phyloP scores from a whole-genome alignment of 306 rosid species.

The Parietaria judaica region DNA sequence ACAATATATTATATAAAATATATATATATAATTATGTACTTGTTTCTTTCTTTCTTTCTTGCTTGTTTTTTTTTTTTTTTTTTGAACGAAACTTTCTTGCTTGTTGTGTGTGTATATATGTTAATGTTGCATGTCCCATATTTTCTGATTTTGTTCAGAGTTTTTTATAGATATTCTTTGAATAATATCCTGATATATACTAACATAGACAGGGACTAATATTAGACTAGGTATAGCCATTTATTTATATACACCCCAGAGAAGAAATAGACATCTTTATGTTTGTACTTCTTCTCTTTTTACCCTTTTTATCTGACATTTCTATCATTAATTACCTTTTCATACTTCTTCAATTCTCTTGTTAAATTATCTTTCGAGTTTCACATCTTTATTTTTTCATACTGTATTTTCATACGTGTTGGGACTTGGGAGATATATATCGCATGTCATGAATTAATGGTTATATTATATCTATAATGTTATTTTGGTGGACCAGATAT shows the following conservation, averaged over 20 bases:
- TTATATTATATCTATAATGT: not conserved
- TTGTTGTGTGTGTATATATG: not conserved
- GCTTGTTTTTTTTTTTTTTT: slow-evolving; percentile 6
- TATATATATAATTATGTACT: too few relatives aligned
- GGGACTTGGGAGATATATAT: not conserved
- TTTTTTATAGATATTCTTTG: slow-evolving; percentile 29
- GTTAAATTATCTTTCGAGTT: too few relatives aligned
- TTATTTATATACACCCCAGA: not conserved
- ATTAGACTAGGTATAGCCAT: not conserved
- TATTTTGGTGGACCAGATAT: slow-evolving; percentile 39
- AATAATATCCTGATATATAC: slow-evolving; percentile 19
- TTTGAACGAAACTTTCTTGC: slow-evolving; percentile 40
- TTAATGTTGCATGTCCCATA: not conserved
- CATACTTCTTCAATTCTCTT: not conserved
- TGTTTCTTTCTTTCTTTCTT: not conserved
- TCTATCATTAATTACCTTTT: not conserved
- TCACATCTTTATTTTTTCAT: not conserved
- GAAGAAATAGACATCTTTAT: not conserved
- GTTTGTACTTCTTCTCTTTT: not conserved
- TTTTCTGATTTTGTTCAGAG: slow-evolving; percentile 12
- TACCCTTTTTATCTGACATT: not conserved
- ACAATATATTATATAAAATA: too few relatives aligned
- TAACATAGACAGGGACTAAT: slow-evolving; percentile 2
- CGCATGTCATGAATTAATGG: slow-evolving; percentile 4
- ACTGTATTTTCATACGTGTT: too few relatives aligned